phyloP scores from a whole-genome alignment of 75 land plant species.

The Ceratopteris richardii region DNA sequence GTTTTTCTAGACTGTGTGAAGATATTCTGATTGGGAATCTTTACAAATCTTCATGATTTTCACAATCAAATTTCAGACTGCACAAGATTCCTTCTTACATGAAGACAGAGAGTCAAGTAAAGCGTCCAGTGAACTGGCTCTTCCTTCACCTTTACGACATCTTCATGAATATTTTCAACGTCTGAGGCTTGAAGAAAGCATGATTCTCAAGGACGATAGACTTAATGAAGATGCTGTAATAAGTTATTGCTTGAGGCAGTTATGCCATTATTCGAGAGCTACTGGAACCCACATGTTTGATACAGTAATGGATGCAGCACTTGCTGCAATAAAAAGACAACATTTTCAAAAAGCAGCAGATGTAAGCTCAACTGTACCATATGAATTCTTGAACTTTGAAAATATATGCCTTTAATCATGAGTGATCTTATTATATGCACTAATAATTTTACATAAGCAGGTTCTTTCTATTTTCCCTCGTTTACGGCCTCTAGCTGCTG shows the following conservation, averaged over 20 bases:
- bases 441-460: conserved; percentile 39
- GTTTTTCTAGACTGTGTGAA: conserved; percentile 3
- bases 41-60: neutral
- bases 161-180: conserved; percentile 42
- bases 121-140: conserved; percentile 24
- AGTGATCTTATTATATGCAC: neutral
- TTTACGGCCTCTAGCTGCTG: conserved; percentile 85
- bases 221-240: conserved; percentile 19
- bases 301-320: conserved; percentile 61
- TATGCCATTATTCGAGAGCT: conserved; percentile 83
- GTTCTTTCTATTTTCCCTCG: conserved; percentile 70
- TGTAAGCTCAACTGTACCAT: conserved; percentile 49
- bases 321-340: conserved; percentile 54
- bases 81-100: conserved; percentile 60
- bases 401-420: no score
- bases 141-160: conserved; percentile 58
- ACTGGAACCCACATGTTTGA: conserved; percentile 74
- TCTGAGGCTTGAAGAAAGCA: conserved; percentile 12
- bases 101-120: conserved; percentile 47
- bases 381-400: no score
- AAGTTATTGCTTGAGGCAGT: conserved; percentile 55
- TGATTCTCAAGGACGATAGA: conserved; percentile 9
- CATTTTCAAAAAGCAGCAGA: conserved; percentile 67
- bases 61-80: conserved; percentile 24
- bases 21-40: neutral